phyloP scores from a whole-genome alignment of 1,139 yeast genomes.

The Blastobotrys arbuscula region DNA sequence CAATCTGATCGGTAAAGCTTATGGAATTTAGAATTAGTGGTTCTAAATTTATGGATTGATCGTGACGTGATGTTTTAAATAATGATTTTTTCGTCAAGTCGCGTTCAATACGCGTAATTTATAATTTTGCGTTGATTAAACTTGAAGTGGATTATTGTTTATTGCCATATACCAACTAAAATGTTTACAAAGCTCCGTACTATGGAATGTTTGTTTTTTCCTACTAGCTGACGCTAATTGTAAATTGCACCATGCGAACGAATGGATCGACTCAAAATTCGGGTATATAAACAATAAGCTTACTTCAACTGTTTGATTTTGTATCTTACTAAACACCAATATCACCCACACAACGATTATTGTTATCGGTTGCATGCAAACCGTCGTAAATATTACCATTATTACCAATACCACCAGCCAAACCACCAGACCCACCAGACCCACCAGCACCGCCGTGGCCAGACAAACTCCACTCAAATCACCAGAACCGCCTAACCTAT shows the following conservation, averaged over 20 bases:
- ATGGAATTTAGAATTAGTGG: too few relatives aligned
- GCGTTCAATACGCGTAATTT: too few relatives aligned
- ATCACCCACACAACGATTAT: not conserved
- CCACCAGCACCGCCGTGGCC: not conserved
- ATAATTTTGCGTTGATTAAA: too few relatives aligned
- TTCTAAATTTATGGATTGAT: too few relatives aligned
- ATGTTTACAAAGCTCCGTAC: too few relatives aligned
- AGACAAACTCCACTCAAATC: not conserved
- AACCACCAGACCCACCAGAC: not conserved
- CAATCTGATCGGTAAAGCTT: too few relatives aligned
- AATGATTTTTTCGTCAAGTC: too few relatives aligned
- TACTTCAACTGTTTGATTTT: too few relatives aligned
- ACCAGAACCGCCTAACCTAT: not conserved
- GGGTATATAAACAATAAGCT: too few relatives aligned
- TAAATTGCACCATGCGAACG: not conserved
- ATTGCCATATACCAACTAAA: too few relatives aligned
- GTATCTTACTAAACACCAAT: not conserved
- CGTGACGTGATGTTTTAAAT: too few relatives aligned
- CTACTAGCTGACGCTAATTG: not conserved
- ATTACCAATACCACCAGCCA: not conserved
- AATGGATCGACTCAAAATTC: not conserved
- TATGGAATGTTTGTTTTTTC: not conserved
- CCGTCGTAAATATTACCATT: not conserved
- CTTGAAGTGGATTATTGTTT: too few relatives aligned
- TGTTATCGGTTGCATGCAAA: not conserved